These are phyloP conservation scores for Porcisia deanei DNA, from an alignment of 208 protist species.

Conservation along the genomic window DNA sequence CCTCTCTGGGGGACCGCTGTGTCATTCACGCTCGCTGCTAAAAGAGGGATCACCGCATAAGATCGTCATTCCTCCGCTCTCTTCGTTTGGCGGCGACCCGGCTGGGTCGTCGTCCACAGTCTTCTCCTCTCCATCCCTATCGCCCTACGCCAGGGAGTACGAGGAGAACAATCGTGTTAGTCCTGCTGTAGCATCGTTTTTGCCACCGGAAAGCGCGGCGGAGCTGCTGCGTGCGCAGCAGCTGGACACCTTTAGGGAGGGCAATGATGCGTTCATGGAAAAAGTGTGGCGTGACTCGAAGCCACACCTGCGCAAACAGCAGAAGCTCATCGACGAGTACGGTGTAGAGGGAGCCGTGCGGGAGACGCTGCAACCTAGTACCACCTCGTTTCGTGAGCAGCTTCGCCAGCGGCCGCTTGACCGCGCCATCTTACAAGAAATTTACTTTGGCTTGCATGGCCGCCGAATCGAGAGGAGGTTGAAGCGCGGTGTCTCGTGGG, in stretches of 20 bases:
- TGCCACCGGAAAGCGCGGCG: slow-evolving; percentile 42
- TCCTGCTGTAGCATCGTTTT: slow-evolving; percentile 35
- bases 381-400: slow-evolving; percentile 62
- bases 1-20: neutral
- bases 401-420: slow-evolving; percentile 81
- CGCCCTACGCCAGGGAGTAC: slow-evolving; percentile 37
- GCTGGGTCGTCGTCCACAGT: neutral
- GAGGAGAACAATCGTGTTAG: slow-evolving; percentile 23
- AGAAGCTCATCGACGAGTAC: slow-evolving; percentile 59
- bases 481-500: slow-evolving; percentile 83
- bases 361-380: slow-evolving; percentile 67
- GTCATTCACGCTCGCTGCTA: slow-evolving; percentile 13
- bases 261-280: slow-evolving; percentile 33
- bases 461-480: slow-evolving; percentile 81
- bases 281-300: slow-evolving; percentile 72
- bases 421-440: slow-evolving; percentile 88
- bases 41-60: slow-evolving; percentile 29
- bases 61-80: slow-evolving; percentile 63
- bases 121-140: neutral
- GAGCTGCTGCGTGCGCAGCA: slow-evolving; percentile 63
- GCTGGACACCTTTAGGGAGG: slow-evolving; percentile 42
- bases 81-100: neutral
- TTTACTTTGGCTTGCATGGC: slow-evolving; percentile 86
- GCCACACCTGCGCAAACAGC: slow-evolving; percentile 76
- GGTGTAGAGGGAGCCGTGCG: slow-evolving; percentile 84